Percentiles rank a stretch among this genome's conserved stretches.
These are phyloP conservation scores for Aspergillus sp. DNA, from an alignment of 2,329 filamentous ascomycete genomes.

Conservation along the genomic window DNA sequence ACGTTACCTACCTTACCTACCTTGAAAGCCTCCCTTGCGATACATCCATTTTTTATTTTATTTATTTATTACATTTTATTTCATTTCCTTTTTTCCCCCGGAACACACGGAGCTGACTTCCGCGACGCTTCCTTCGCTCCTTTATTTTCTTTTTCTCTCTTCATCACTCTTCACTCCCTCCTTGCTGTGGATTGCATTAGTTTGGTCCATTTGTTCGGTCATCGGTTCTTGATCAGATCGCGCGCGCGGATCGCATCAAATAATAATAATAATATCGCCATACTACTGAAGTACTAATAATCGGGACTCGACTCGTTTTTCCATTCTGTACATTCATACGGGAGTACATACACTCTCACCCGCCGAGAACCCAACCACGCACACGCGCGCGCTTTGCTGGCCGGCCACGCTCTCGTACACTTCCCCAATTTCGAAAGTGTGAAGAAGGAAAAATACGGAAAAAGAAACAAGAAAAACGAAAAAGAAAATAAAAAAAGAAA, in stretches of 20 bases:
- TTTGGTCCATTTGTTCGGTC: conserved; percentile 14
- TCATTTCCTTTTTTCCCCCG: conserved; percentile 2
- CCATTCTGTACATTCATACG: neutral
- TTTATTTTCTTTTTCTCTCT: neutral
- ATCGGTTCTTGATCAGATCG: conserved; percentile 12
- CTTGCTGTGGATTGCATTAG: conserved; percentile 27
- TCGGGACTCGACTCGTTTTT: neutral
- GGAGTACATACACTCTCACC: too few species aligned
- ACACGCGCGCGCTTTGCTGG: neutral
- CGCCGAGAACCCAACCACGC: neutral
- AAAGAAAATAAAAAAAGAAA: conserved; percentile 4
- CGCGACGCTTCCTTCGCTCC: conserved; percentile 8
- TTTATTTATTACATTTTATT: conserved; percentile 4
- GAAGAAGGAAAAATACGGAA: too few species aligned
- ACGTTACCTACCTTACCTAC: conserved; percentile 8
- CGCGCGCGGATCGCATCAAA: neutral
- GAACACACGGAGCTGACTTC: conserved; percentile 15
- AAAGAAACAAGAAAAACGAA: conserved; percentile 4
- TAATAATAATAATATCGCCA: neutral
- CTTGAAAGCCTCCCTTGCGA: conserved; percentile 16
- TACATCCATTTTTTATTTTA: conserved; percentile 11
- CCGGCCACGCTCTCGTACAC: neutral
- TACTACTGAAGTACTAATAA: neutral
- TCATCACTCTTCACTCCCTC: conserved; percentile 9
- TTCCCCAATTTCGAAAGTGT: too few species aligned